Conservation (phyloP, 257 asterid species). For the Solanum rostratum region DNA sequence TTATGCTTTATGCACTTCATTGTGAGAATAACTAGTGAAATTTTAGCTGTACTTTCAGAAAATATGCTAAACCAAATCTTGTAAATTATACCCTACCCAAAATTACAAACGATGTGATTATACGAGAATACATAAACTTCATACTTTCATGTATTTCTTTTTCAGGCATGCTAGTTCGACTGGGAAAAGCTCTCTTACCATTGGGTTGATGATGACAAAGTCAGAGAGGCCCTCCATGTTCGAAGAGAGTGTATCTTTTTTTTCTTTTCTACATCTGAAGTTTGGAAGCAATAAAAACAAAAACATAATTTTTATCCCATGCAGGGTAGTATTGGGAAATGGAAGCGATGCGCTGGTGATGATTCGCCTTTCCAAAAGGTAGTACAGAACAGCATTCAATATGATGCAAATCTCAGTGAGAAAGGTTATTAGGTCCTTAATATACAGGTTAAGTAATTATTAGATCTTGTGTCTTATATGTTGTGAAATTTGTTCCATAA, state of each 20-base stretch:
- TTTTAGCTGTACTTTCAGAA: neutral
- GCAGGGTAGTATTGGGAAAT: neutral
- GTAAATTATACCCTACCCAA: no score
- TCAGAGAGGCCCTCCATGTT: constrained; percentile 1
- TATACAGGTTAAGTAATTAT: constrained; percentile 15
- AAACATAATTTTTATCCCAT: neutral
- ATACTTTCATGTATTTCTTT: neutral
- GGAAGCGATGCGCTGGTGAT: neutral
- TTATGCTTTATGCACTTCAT: neutral
- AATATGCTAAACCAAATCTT: neutral
- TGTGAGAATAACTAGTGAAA: neutral
- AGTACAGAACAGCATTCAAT: neutral
- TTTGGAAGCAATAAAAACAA: neutral
- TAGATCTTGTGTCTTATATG: neutral
- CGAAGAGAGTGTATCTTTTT: neutral
- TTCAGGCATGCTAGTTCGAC: neutral
- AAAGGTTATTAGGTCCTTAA: constrained; percentile 19
- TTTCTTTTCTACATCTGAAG: neutral
- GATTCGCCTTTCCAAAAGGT: neutral
- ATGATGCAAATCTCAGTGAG: neutral
- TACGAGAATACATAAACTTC: neutral
- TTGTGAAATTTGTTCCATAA: neutral
- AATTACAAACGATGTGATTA: no score
- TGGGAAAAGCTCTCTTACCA: neutral
- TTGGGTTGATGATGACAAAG: neutral